phyloP scores from a whole-genome alignment of 768 basidiomycete species.

The Dentipellis sp. region DNA sequence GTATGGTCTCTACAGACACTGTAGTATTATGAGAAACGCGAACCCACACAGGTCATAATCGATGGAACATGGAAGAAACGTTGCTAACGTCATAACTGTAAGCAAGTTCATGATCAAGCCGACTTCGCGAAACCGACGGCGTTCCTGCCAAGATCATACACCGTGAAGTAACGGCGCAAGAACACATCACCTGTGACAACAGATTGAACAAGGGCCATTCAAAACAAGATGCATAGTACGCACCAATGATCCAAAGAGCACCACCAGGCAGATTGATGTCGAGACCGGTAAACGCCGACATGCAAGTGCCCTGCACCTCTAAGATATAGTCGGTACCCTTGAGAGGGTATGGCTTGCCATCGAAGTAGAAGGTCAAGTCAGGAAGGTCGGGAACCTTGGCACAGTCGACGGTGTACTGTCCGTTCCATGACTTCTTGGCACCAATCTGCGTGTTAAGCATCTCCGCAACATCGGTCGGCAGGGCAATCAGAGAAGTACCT shows the following conservation, averaged over 20 bases:
- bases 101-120: constrained; percentile 14
- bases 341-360: constrained; percentile 70
- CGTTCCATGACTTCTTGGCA: constrained; percentile 91
- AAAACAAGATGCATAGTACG: constrained; percentile 10
- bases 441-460: constrained; percentile 96
- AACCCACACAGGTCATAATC: neutral
- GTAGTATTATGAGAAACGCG: too few species aligned
- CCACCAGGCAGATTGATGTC: constrained; percentile 80
- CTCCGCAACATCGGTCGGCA: constrained; percentile 93
- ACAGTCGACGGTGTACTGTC: constrained; percentile 91
- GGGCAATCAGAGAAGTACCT: constrained; percentile 91
- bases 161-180: constrained; percentile 86
- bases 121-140: constrained; percentile 79
- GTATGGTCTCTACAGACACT: neutral
- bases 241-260: constrained; percentile 86
- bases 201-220: neutral
- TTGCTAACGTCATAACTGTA: neutral
- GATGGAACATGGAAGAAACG: too few species aligned
- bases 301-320: constrained; percentile 85
- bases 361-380: constrained; percentile 75
- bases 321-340: constrained; percentile 85
- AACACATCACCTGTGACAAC: constrained; percentile 64
- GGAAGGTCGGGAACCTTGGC: constrained; percentile 77
- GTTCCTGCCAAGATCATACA: constrained; percentile 71
- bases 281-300: constrained; percentile 87